phyloP scores from a whole-genome alignment of 2,329 filamentous ascomycete genomes.

The Apiospora phragmitis region DNA sequence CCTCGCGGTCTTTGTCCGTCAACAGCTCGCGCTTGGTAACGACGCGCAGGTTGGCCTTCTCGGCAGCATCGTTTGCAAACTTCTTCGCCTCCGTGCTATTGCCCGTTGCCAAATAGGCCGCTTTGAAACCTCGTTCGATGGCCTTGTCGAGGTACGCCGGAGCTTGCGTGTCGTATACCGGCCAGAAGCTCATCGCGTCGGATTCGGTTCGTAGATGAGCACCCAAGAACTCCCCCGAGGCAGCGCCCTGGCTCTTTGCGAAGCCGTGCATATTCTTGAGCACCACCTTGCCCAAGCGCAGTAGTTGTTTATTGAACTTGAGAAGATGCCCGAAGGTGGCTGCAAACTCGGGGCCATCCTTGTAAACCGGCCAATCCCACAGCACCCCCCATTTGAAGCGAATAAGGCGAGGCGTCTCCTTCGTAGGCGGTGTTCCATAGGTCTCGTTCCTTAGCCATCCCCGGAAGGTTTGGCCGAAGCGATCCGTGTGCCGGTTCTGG shows the following conservation, averaged over 20 bases:
- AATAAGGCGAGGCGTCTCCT: constrained; percentile 36
- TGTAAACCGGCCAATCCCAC: constrained; percentile 46
- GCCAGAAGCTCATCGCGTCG: constrained; percentile 48
- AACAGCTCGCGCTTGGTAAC: constrained; percentile 41
- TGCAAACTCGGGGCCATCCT: constrained; percentile 48
- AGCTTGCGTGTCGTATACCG: constrained; percentile 42
- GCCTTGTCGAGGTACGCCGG: constrained; percentile 39
- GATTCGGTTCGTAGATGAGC: constrained; percentile 50
- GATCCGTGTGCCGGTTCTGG: constrained; percentile 41
- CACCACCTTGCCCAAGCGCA: constrained; percentile 39
- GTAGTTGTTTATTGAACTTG: constrained; percentile 41
- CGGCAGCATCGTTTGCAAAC: constrained; percentile 35
- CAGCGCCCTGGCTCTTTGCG: constrained; percentile 23
- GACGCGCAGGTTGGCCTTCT: constrained; percentile 34
- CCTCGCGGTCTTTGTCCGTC: constrained; percentile 29
- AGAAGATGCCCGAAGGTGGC: constrained; percentile 45
- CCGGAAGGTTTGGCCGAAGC: constrained; percentile 37
- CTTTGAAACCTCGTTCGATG: constrained; percentile 31
- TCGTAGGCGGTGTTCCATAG: constrained; percentile 24
- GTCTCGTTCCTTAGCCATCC: constrained; percentile 33
- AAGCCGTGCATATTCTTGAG: constrained; percentile 36
- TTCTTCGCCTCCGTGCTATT: constrained; percentile 42
- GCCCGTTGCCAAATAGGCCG: constrained; percentile 47
- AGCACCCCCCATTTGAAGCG: constrained; percentile 46
- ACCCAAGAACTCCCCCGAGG: constrained; percentile 35